A percentile compares a stretch with the other conserved stretches of the same genome.
phyloP scores from a whole-genome alignment of 1,284 basidiomycete genomes.

The Porphyrellus sp. region DNA sequence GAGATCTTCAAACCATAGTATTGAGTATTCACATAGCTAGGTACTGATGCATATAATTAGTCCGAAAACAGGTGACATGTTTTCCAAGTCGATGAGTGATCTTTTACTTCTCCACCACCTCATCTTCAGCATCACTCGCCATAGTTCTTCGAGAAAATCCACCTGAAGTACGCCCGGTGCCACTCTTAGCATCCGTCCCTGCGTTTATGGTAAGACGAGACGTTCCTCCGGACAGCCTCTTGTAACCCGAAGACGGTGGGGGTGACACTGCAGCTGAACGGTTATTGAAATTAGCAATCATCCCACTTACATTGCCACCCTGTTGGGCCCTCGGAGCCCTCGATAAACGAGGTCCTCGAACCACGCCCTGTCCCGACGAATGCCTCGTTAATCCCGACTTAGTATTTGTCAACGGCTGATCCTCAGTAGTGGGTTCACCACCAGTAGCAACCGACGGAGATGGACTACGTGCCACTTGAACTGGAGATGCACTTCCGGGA shows the following conservation, averaged over 20 bases:
- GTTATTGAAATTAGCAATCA: conserved; percentile 57
- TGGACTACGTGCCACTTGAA: conserved; percentile 40
- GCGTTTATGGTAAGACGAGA: conserved; percentile 26
- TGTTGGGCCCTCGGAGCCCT: conserved; percentile 43
- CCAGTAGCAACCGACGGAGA: conserved; percentile 37
- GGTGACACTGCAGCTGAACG: conserved; percentile 40
- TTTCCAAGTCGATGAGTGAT: not conserved
- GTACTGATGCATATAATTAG: not conserved
- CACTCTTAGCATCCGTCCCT: conserved; percentile 33
- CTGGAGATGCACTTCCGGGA: conserved; percentile 35
- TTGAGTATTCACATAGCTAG: no score
- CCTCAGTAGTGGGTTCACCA: conserved; percentile 36
- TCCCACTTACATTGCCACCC: conserved; percentile 48
- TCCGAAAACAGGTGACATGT: not conserved
- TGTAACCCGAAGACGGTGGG: conserved; percentile 39
- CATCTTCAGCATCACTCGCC: conserved; percentile 79
- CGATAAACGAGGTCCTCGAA: conserved; percentile 53
- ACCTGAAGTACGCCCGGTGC: conserved; percentile 44
- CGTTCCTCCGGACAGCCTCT: conserved; percentile 46
- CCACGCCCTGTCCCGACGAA: conserved; percentile 44
- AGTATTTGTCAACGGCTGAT: conserved; percentile 32
- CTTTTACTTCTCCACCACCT: conserved; percentile 45
- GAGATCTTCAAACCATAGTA: not conserved
- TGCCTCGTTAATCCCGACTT: conserved; percentile 41
- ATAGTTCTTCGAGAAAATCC: conserved; percentile 70